These are phyloP conservation scores for Xenoacremonium recifei DNA, from an alignment of 2,329 filamentous ascomycete species.

Conservation along the genomic window DNA sequence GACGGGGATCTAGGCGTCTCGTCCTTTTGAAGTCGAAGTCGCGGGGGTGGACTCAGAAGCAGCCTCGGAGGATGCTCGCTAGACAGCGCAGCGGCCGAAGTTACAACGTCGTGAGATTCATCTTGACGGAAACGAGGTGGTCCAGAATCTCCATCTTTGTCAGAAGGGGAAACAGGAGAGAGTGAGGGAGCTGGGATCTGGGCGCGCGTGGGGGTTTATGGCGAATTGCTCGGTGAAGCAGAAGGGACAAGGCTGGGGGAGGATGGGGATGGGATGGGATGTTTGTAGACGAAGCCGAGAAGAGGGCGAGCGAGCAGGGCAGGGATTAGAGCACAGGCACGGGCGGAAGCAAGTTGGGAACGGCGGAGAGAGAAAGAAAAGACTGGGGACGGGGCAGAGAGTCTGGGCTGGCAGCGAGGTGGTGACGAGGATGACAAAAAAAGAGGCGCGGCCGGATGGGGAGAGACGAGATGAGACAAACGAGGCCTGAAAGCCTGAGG, in stretches of 20 bases:
- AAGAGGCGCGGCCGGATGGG: neutral
- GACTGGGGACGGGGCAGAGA: neutral
- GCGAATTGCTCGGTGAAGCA: slow-evolving; percentile 24
- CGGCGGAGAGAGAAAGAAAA: neutral
- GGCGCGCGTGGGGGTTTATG: slow-evolving; percentile 23
- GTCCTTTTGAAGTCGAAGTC: too few species aligned
- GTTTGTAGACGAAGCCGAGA: slow-evolving; percentile 12
- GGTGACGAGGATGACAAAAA: neutral
- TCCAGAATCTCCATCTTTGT: slow-evolving; percentile 21
- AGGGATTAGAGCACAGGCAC: too few species aligned
- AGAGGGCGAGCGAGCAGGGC: neutral
- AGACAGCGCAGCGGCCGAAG: slow-evolving; percentile 14
- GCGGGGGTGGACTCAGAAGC: slow-evolving; percentile 10
- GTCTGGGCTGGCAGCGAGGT: neutral
- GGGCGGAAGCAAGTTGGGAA: too few species aligned
- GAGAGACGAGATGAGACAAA: too few species aligned
- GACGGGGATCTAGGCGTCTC: too few species aligned
- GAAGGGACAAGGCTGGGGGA: slow-evolving; percentile 18
- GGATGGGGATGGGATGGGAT: slow-evolving; percentile 1
- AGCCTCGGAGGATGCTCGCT: slow-evolving; percentile 21
- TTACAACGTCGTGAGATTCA: slow-evolving; percentile 23
- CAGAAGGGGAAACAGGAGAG: slow-evolving; percentile 17
- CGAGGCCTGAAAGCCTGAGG: neutral
- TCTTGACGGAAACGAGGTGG: slow-evolving; percentile 23
- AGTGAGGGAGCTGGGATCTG: slow-evolving; percentile 6